Percentiles rank a stretch among this genome's conserved stretches.
Conservation (phyloP, 768 basidiomycete species). For the Cubamyces lactineus region DNA sequence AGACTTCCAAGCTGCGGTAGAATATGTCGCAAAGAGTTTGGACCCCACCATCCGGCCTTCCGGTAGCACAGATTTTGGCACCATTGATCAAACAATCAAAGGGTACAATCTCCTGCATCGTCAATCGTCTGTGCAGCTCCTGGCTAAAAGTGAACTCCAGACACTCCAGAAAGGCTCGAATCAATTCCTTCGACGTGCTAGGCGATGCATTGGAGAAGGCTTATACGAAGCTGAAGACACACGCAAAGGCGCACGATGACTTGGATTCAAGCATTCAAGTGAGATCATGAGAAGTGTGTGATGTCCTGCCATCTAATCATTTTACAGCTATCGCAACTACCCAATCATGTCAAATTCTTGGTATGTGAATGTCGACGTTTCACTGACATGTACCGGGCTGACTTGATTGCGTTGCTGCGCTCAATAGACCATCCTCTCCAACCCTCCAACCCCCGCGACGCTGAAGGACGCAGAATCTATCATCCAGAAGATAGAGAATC, state of each 20-base stretch:
- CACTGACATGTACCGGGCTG: background rate
- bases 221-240: conserved; percentile 54
- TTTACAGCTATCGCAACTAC: conserved; percentile 57
- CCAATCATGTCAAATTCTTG: conserved; percentile 74
- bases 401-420: background rate
- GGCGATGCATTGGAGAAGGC: conserved; percentile 62
- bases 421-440: conserved; percentile 58
- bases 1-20: conserved; percentile 52
- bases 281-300: background rate
- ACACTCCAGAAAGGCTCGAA: conserved; percentile 59
- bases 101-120: conserved; percentile 47
- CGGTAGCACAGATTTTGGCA: conserved; percentile 56
- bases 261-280: conserved; percentile 72
- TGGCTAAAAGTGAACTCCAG: conserved; percentile 18
- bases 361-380: conserved; percentile 42
- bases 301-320: conserved; percentile 7
- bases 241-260: conserved; percentile 53
- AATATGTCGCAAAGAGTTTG: conserved; percentile 60
- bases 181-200: conserved; percentile 64
- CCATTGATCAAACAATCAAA: conserved; percentile 53
- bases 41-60: conserved; percentile 63
- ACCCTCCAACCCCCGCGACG: conserved; percentile 52
- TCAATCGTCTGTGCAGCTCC: conserved; percentile 1
- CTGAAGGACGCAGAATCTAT: conserved; percentile 56
- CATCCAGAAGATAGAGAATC: conserved; percentile 51